A percentile compares a stretch with the other conserved stretches of the same genome.
Conservation (phyloP, 2,329 filamentous ascomycete species). For the Drechmeria coniospora region DNA sequence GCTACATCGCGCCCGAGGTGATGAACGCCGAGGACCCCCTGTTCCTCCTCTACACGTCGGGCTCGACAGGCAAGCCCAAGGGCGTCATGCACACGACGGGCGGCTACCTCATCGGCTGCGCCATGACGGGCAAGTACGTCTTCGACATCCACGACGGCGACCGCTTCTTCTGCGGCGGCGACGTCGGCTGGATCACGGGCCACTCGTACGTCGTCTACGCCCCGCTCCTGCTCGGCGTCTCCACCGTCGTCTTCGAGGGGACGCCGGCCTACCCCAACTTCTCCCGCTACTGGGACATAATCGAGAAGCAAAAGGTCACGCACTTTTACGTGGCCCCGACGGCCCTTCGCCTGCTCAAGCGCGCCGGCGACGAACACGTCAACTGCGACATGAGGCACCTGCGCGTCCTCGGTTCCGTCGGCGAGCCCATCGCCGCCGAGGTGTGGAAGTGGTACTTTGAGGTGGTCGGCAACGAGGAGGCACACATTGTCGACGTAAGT, state of each 20-base stretch:
- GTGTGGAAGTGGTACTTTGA: constrained; percentile 99
- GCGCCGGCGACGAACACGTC: constrained; percentile 85
- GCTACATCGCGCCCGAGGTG: constrained; percentile 75
- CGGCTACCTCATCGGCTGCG: constrained; percentile 87
- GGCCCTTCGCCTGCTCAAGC: constrained; percentile 82
- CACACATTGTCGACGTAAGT: constrained; percentile 84
- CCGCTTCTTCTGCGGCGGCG: constrained; percentile 92
- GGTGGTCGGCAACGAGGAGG: constrained; percentile 80
- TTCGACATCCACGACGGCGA: constrained; percentile 95
- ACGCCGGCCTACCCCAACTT: constrained; percentile 96
- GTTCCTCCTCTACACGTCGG: constrained; percentile 95
- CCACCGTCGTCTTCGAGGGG: constrained; percentile 94
- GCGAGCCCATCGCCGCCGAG: constrained; percentile 93
- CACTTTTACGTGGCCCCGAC: constrained; percentile 98
- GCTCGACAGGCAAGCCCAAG: constrained; percentile 97
- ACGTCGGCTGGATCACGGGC: constrained; percentile 97
- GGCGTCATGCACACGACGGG: constrained; percentile 96
- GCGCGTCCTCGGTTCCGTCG: constrained; percentile 82
- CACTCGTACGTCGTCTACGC: constrained; percentile 98
- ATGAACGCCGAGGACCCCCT: constrained; percentile 92
- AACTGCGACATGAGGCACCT: constrained; percentile 80
- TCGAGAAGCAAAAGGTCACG: constrained; percentile 85
- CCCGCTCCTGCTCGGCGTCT: constrained; percentile 78
- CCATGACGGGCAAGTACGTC: constrained; percentile 91
- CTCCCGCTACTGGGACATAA: constrained; percentile 97